Base-by-base conservation (phyloP, 306 rosid genomes). In the Trifolium subterraneum region DNA sequence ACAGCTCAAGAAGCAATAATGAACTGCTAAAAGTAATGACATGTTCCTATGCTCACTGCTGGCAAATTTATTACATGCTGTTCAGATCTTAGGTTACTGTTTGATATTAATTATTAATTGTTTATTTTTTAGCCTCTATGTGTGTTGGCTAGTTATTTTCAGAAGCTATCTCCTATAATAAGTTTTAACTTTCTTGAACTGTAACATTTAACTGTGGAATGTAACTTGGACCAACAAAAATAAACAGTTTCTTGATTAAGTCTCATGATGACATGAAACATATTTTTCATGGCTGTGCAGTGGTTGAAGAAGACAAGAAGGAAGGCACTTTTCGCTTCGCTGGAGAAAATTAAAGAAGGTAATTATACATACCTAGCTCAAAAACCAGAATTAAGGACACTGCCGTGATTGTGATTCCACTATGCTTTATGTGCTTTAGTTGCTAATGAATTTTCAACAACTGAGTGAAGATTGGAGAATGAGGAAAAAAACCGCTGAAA, bases 321-420 rank as follows among this genome's bases (percentile, higher is more conserved):
- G 81, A 93, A 93, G 75, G 98, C 97, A 36, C 90, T 93, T 16
- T 88, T 83, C 84, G 90, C 87, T 82, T 92, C 98, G 15, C 78
- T 93, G 42, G 97, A 91, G 86, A 93, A 93, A 87, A 87, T 91
- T 75, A 93, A 93, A 87, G 97, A 93, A 91, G 98, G 98, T 89
- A 69, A 74, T 10, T 39, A 19, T 45, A 23, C 51, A 6, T 5
- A 2, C 20, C 16, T 75, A 14, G 31, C 71, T 55, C 74, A 62
- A 22, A 59, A 54, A 12, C 41, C 18, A 62, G 38, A 73, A 29
- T 33, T 47, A 13, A 47, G 19, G 52, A 47, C 54, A 15, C 9
- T 2, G 1, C 8, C 8, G 55, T 48, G 55, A 48, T 48, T 48
- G 55, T 48, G 18, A n/a, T 6, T n/a, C 10, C 9, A 15, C 55